These are phyloP conservation scores for Parachaetomium inaequale DNA, from an alignment of 495 filamentous ascomycete genomes.

Conservation along the genomic window DNA sequence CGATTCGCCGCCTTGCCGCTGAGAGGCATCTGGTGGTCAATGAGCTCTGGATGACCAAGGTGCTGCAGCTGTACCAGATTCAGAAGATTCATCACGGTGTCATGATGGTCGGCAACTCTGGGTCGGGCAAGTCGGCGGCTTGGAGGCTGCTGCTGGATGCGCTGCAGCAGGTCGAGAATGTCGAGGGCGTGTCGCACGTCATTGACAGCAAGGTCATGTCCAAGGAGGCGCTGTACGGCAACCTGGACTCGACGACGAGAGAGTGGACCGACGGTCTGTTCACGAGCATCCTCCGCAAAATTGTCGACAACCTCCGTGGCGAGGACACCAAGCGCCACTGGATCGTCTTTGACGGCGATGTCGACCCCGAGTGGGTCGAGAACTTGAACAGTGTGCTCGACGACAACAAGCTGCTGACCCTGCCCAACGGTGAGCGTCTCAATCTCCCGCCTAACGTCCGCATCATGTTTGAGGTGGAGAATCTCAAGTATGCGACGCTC, in stretches of 20 bases:
- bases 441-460: conserved; percentile 91
- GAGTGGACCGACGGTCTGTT: conserved; percentile 99
- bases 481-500: conserved; percentile 93
- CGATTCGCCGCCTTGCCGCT: conserved; percentile 75
- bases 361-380: conserved; percentile 99
- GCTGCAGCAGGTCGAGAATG: conserved; percentile 80
- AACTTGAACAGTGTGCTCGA: conserved; percentile 99
- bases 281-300: conserved; percentile 95
- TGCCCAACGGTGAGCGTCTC: conserved; percentile 96
- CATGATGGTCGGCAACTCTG: conserved; percentile 98
- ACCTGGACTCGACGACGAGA: conserved; percentile 88
- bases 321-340: conserved; percentile 96
- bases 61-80: conserved; percentile 94
- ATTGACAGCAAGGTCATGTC: conserved; percentile 99
- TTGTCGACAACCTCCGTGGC: conserved; percentile 96
- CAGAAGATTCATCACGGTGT: conserved; percentile 97
- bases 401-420: conserved; percentile 94
- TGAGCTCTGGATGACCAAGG: conserved; percentile 94
- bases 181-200: conserved; percentile 93
- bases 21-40: conserved; percentile 83
- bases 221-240: conserved; percentile 94
- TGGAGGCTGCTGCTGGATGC: conserved; percentile 96
- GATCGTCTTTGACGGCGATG: conserved; percentile 99
- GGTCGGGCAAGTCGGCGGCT: conserved; percentile 88
- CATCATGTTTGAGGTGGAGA: conserved; percentile 99